Conservation (phyloP, 2,329 filamentous ascomycete species). For the Exophiala sideris region DNA sequence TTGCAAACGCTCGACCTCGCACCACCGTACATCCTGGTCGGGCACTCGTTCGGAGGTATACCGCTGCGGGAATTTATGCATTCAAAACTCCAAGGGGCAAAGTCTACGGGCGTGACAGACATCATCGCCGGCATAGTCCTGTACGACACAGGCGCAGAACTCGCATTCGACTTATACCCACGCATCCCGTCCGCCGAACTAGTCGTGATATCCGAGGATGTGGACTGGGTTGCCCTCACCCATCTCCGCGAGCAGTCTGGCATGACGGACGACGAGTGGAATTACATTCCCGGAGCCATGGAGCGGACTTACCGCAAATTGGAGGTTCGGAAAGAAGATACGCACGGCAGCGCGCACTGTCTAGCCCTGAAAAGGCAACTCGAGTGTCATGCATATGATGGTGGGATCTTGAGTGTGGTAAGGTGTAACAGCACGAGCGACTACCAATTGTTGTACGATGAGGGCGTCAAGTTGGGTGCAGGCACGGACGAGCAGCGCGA, state of each 20-base stretch:
- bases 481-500: constrained; percentile 33
- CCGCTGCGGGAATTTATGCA: constrained; percentile 40
- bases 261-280: constrained; percentile 37
- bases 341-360: constrained; percentile 14
- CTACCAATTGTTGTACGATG: constrained; percentile 34
- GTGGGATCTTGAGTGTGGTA: constrained; percentile 37
- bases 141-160: constrained; percentile 37
- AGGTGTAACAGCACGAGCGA: constrained; percentile 34
- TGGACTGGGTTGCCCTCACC: constrained; percentile 34
- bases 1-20: constrained; percentile 26
- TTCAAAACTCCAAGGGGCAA: constrained; percentile 26
- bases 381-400: constrained; percentile 29
- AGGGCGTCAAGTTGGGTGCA: constrained; percentile 34
- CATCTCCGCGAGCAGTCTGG: constrained; percentile 31
- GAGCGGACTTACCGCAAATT: background rate
- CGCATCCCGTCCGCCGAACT: constrained; percentile 33
- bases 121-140: constrained; percentile 39
- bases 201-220: constrained; percentile 31
- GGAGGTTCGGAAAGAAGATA: constrained; percentile 4
- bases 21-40: constrained; percentile 36
- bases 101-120: background rate
- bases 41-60: constrained; percentile 41
- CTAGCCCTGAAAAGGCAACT: constrained; percentile 35
- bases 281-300: background rate
- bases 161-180: constrained; percentile 32